These are phyloP conservation scores for Naganishia albida DNA, from an alignment of 1,284 basidiomycete genomes.

Conservation along the genomic window DNA sequence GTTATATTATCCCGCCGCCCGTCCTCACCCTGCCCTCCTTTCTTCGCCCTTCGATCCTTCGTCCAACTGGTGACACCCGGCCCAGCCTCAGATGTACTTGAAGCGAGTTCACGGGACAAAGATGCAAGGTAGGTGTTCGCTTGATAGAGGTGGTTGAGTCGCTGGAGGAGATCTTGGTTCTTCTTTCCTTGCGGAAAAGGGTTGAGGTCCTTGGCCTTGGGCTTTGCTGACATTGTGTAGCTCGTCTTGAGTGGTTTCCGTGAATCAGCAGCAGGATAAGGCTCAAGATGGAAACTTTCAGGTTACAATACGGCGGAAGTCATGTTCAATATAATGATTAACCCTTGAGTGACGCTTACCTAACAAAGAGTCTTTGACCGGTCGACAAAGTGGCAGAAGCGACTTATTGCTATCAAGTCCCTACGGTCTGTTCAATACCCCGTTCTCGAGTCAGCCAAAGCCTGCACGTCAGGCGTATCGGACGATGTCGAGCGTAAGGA, in stretches of 20 bases:
- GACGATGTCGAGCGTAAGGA: not conserved
- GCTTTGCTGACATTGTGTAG: constrained; percentile 8
- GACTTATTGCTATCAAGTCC: too few species aligned
- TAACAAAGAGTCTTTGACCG: too few species aligned
- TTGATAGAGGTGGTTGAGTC: constrained; percentile 37
- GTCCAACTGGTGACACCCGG: not conserved
- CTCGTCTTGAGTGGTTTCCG: not conserved
- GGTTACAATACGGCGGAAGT: not conserved
- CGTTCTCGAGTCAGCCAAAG: too few species aligned
- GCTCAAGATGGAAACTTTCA: not conserved
- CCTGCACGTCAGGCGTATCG: too few species aligned
- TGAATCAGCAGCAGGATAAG: not conserved
- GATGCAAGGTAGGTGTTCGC: constrained; percentile 34
- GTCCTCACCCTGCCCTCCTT: not conserved
- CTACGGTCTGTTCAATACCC: too few species aligned
- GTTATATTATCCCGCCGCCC: not conserved
- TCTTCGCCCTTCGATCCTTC: not conserved
- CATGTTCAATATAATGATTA: not conserved
- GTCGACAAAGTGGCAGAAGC: too few species aligned
- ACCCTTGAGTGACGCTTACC: not conserved
- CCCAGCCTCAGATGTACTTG: not conserved
- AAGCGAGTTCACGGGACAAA: constrained; percentile 20
- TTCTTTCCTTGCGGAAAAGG: constrained; percentile 26
- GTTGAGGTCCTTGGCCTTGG: constrained; percentile 7
- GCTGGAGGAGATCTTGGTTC: constrained; percentile 36